Conservation (phyloP, 148 eudicot genomes). For the Arbutus unedo region DNA sequence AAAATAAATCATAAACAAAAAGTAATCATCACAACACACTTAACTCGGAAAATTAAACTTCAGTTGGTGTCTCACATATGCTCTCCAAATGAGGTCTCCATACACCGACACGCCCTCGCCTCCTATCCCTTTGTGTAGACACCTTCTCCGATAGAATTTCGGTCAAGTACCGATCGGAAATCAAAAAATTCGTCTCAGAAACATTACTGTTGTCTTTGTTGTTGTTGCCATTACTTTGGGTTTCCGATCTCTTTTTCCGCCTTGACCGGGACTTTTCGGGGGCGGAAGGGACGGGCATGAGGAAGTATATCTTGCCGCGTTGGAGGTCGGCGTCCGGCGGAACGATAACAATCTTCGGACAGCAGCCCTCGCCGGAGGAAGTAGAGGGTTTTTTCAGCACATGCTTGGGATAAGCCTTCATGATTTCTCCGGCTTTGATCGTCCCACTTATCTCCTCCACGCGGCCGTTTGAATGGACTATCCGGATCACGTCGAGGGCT, state of each 20-base stretch:
- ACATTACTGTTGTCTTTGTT: neutral
- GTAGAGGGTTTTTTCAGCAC: conserved; percentile 62
- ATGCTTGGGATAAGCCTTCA: conserved; percentile 68
- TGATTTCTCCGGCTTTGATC: conserved; percentile 52
- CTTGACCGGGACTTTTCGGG: conserved; percentile 17
- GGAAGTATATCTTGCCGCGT: conserved; percentile 84
- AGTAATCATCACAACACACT: neutral
- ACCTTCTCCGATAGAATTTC: conserved; percentile 70
- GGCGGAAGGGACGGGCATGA: conserved; percentile 47
- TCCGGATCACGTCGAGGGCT: conserved; percentile 74
- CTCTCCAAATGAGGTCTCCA: conserved; percentile 84
- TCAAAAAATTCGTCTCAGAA: conserved; percentile 22
- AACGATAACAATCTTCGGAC: conserved; percentile 51
- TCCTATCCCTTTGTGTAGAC: conserved; percentile 56
- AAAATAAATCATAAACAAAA: neutral
- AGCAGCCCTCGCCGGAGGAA: conserved; percentile 25
- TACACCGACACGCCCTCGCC: conserved; percentile 65
- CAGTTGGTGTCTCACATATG: conserved; percentile 50
- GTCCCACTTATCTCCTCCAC: conserved; percentile 69
- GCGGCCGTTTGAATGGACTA: conserved; percentile 72
- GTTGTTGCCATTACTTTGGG: neutral
- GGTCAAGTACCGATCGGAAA: conserved; percentile 67
- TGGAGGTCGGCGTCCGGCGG: conserved; percentile 73
- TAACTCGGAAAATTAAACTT: conserved; percentile 3
- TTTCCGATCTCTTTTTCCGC: conserved; percentile 25